Evolutionary conservation across 805 yeast species (phyloP).

Genomic region (Suhomyces vadensis): DNA sequence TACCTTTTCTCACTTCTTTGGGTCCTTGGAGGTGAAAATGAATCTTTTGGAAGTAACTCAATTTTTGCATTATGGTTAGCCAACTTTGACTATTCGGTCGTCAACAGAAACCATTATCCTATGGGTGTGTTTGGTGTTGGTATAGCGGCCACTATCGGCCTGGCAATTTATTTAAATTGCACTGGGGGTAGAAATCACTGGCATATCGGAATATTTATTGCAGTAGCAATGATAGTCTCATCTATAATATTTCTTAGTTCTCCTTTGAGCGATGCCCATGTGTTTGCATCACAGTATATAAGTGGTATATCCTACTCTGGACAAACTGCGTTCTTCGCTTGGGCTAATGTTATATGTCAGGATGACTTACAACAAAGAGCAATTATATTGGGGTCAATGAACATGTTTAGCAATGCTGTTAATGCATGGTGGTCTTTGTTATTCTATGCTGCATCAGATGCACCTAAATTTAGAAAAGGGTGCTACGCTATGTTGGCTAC

Average conservation of each 20-base stretch:
- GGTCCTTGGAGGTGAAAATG: conserved; percentile 52
- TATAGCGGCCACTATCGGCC: conserved; percentile 43
- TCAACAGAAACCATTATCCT: conserved; percentile 52
- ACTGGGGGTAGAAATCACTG: conserved; percentile 48
- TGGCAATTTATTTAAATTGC: conserved; percentile 47
- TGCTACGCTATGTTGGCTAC: conserved; percentile 61
- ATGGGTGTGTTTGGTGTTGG: conserved; percentile 58
- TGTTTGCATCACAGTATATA: conserved; percentile 56
- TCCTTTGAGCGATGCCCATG: conserved; percentile 39
- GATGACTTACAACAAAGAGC: conserved; percentile 66
- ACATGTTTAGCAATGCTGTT: conserved; percentile 62
- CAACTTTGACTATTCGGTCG: conserved; percentile 41
- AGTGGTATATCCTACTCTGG: conserved; percentile 59
- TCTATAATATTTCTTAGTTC: conserved; percentile 47
- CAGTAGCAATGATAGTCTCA: conserved; percentile 43
- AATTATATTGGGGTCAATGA: conserved; percentile 63
- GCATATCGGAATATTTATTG: conserved; percentile 49
- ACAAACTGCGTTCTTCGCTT: conserved; percentile 60
- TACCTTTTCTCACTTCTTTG: conserved; percentile 54
- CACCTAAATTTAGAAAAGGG: conserved; percentile 53
- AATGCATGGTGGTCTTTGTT: conserved; percentile 66
- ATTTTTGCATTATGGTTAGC: conserved; percentile 51
- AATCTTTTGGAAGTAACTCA: conserved; percentile 47
- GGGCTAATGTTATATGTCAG: conserved; percentile 62
- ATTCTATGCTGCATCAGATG: conserved; percentile 53